Evolutionary conservation across 2,329 filamentous ascomycete genomes (phyloP).

Genomic region (Magnaporthiopsis rhizophila): DNA sequence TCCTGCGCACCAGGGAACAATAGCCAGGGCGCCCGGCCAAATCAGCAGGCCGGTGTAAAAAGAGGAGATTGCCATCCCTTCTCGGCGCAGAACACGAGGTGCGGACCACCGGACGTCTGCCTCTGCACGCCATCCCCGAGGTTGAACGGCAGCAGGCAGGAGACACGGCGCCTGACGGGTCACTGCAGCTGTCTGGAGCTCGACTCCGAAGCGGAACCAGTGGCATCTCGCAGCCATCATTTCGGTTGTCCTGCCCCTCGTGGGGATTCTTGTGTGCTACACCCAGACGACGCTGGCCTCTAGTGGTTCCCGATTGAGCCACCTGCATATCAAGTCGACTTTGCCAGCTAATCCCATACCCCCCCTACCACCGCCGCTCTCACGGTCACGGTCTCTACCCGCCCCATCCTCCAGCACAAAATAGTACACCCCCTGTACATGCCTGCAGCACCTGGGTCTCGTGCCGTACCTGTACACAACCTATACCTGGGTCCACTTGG

Average conservation of each 20-base stretch:
- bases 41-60: neutral
- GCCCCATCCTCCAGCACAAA: slow-evolving; percentile 23
- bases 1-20: neutral
- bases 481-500: slow-evolving; percentile 15
- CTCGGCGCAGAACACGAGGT: neutral
- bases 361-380: slow-evolving; percentile 16
- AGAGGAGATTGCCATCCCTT: neutral
- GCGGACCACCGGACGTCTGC: neutral
- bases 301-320: slow-evolving; percentile 29
- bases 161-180: neutral
- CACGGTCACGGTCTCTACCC: slow-evolving; percentile 22
- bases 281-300: neutral
- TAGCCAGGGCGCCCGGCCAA: no score
- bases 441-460: slow-evolving; percentile 19
- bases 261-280: neutral
- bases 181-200: neutral
- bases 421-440: slow-evolving; percentile 19
- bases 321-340: slow-evolving; percentile 32
- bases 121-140: neutral
- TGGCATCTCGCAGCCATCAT: neutral
- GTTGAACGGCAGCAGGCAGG: neutral
- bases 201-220: neutral
- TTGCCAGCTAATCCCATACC: slow-evolving; percentile 36
- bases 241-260: neutral
- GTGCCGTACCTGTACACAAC: slow-evolving; percentile 24